Evolutionary conservation across 257 asterid genomes (phyloP), one percentile per base, ranked within the genome.

Genomic region (Phtheirospermum japonicum): DNA sequence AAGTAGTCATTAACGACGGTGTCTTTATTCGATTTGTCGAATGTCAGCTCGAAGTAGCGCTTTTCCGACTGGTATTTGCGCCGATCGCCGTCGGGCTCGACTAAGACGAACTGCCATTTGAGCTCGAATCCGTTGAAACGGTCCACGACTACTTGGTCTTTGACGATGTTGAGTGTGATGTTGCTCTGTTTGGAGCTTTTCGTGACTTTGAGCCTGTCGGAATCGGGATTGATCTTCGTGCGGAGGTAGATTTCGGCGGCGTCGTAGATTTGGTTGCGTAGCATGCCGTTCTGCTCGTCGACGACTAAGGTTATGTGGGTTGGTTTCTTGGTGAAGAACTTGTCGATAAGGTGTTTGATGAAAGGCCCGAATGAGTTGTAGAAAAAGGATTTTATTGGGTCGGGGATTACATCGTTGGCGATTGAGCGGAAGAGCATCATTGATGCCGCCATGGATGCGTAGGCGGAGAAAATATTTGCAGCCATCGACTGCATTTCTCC

Each of bases 361-460:
- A n/a, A n/a, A n/a, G n/a, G n/a, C n/a, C n/a, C n/a, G n/a, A n/a
- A n/a, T n/a, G n/a, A n/a, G n/a, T n/a, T n/a, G 42, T 62, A 33
- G 63, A 87, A 58, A 49, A 62, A 76, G 19, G 76, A 17, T 6
- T 57, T 72, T 9, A 83, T 59, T 0, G 81, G 77, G 10, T 52
- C 71, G 0, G 98, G 95, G 37, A 90, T 66, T 9, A 86, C 2
- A 14, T 90, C 92, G 42, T 79, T 68, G 20, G 77, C 77, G 71
- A 88, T 54, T 7, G 96, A 77, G 1, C 95, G 85, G 68, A 85
- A 57, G 0, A 90, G 77, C 96, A 90, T 88, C 77, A 80, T 45
- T 2, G 90, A 67, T 2, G 86, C 83, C 11, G 98, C 90, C 53
- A 84, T 42, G 16, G 93, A 83, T 8, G 98, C 96, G 77, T 88